Base-by-base conservation (phyloP, 2,329 filamentous ascomycete genomes). In the Ceratocystis diversiconidia region DNA sequence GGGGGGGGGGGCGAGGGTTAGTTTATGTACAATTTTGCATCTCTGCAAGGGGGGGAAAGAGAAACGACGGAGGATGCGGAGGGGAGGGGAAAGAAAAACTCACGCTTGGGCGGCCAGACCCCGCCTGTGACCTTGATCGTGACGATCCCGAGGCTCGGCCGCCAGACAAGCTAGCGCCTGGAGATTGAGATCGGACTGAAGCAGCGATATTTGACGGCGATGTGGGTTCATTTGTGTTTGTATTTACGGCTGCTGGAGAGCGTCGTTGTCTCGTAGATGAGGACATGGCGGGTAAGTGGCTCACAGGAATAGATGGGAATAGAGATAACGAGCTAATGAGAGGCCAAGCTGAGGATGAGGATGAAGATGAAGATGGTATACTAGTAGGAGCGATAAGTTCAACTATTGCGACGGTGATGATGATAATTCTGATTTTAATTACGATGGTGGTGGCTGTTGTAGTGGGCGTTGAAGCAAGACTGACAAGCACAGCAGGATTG, bases 101-200 rank as follows among this genome's bases (percentile, higher is more conserved):
- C 74, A 87, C 85, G 77, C 83, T 84, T 69, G 77, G 75, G 70
- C 79, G 79, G 71, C 81, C 71, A 59, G 72, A 70, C 41, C 64
- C 63, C 15, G 44, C 62, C 55, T 67, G 65, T 62, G 66, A 62
- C 28, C 66, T 67, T 7, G 67, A 69, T 72, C 85, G 84, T 66
- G 76, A 80, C 5, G 88, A 91, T 41, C 84, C 81, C 59, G 83
- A 85, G 7, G 87, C 88, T 36, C 81, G 79, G 67, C 87, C 84
- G 67, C 83, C 78, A 69, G 84, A 85, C 69, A 83, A 77, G 70
- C 79, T 74, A 66, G 77, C 75, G 66, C 76, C 80, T 43, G 86
- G 85, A 63, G 85, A 87, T 72, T 84, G 85, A 61, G 82, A 77
- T 66, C 83, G 79, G 65, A 50, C 60, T 12, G 57, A 48, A 15